phyloP scores from a whole-genome alignment of 768 basidiomycete genomes.

The Albatrellus ellisii region DNA sequence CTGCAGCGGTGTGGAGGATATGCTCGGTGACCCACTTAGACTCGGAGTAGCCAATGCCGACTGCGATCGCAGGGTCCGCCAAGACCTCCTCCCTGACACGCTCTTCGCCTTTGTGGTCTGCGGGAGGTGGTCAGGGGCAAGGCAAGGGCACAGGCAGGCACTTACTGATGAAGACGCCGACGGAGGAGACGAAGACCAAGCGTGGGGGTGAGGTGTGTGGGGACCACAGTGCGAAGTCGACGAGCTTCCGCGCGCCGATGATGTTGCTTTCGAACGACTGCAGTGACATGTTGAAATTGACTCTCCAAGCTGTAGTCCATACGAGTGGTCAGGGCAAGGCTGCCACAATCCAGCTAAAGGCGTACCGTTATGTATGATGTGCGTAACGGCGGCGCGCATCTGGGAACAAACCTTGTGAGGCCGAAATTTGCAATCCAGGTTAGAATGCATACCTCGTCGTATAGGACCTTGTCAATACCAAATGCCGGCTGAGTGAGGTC shows the following conservation, averaged over 20 bases:
- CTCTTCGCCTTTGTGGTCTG: not conserved
- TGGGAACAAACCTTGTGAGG: not conserved
- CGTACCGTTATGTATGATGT: slow-evolving; percentile 16
- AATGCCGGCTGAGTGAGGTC: slow-evolving; percentile 9
- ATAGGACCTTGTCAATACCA: slow-evolving; percentile 5
- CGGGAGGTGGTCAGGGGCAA: not conserved
- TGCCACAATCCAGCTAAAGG: not conserved
- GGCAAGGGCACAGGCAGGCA: not conserved
- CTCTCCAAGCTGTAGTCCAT: slow-evolving; percentile 2
- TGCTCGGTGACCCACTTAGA: slow-evolving; percentile 16
- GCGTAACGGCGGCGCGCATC: slow-evolving; percentile 10
- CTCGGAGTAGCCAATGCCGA: slow-evolving; percentile 14
- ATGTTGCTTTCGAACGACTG: slow-evolving; percentile 10
- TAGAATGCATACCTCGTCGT: slow-evolving; percentile 4
- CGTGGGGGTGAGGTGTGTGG: slow-evolving; percentile 2
- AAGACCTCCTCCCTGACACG: not conserved
- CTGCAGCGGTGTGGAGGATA: not conserved
- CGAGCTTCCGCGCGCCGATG: slow-evolving; percentile 8
- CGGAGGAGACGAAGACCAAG: slow-evolving; percentile 6
- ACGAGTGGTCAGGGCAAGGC: not conserved
- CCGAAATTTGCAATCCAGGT: not conserved
- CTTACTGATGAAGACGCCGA: not conserved
- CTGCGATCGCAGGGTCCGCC: not conserved
- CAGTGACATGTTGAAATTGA: slow-evolving; percentile 11
- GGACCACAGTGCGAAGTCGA: slow-evolving; percentile 9